These are phyloP conservation scores for Mortierella sp. DNA, from an alignment of 371 early-diverging fungal species.

Conservation along the genomic window DNA sequence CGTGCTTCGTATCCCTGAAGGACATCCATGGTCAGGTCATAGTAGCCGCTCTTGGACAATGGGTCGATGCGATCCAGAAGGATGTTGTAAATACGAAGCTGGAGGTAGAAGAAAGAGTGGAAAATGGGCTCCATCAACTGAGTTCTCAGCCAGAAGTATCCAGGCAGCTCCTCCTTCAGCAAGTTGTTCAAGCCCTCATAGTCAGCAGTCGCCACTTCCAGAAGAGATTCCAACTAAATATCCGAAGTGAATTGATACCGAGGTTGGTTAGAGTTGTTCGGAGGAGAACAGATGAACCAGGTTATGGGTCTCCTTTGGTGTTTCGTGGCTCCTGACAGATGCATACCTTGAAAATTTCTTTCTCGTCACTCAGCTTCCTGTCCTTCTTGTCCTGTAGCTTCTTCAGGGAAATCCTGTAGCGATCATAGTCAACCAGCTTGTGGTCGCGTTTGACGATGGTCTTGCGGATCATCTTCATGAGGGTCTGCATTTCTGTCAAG, in stretches of 20 bases:
- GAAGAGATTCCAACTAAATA: constrained; percentile 65
- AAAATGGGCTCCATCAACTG: constrained; percentile 84
- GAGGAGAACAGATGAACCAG: too few species aligned
- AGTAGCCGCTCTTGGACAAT: constrained; percentile 59
- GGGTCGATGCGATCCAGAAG: constrained; percentile 72
- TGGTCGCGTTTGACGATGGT: constrained; percentile 84
- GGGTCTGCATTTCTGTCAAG: constrained; percentile 70
- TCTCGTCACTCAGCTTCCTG: constrained; percentile 79
- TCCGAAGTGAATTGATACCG: background rate
- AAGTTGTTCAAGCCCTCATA: constrained; percentile 79
- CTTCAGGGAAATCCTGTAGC: constrained; percentile 74
- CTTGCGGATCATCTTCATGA: constrained; percentile 79
- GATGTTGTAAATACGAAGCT: constrained; percentile 71
- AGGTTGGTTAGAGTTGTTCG: too few species aligned
- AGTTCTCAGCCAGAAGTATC: constrained; percentile 68
- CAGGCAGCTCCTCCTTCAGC: constrained; percentile 79
- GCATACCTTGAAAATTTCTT: constrained; percentile 74
- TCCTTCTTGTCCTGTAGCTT: constrained; percentile 79
- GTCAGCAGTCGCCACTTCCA: constrained; percentile 83
- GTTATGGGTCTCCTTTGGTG: background rate
- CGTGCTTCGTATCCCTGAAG: constrained; percentile 47
- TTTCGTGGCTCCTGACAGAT: background rate
- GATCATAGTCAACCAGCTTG: constrained; percentile 89
- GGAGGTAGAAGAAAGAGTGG: constrained; percentile 76
- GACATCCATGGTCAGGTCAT: constrained; percentile 57